Percentiles rank a stretch among this genome's conserved stretches.
Conservation (phyloP, 164 flowering plant genomes). For the Vitis rotundifolia region DNA sequence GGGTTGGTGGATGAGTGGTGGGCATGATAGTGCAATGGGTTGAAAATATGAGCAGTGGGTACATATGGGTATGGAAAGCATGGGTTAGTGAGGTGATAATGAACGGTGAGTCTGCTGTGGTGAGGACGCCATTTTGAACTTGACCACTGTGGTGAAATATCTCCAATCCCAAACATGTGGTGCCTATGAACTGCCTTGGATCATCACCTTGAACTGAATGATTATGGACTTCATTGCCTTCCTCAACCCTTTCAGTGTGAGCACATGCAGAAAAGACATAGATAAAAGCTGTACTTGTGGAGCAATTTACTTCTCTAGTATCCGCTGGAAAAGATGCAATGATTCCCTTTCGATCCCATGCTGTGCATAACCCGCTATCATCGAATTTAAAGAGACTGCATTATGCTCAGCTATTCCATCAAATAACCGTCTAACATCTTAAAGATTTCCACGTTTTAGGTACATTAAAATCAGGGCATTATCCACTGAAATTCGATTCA, state of each 20-base stretch:
- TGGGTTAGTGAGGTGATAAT: too few species aligned
- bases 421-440: slow-evolving; percentile 64
- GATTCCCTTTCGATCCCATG: slow-evolving; percentile 68
- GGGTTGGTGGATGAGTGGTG: too few species aligned
- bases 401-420: slow-evolving; percentile 76
- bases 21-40: too few species aligned
- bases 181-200: too few species aligned
- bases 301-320: slow-evolving; percentile 43
- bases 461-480: slow-evolving; percentile 82
- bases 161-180: too few species aligned
- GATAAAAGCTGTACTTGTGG: slow-evolving; percentile 65
- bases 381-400: slow-evolving; percentile 65
- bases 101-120: too few species aligned
- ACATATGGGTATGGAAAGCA: too few species aligned
- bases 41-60: too few species aligned
- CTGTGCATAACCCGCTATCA: slow-evolving; percentile 85
- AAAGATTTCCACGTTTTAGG: slow-evolving; percentile 76
- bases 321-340: slow-evolving; percentile 47
- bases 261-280: slow-evolving; percentile 66
- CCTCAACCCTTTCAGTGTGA: slow-evolving; percentile 61
- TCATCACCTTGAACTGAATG: too few species aligned
- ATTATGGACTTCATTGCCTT: too few species aligned
- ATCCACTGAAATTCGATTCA: slow-evolving; percentile 51
- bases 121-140: too few species aligned
- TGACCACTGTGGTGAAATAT: too few species aligned